A percentile compares a stretch with the other conserved stretches of the same genome.
Evolutionary conservation across 805 yeast species (phyloP).

Genomic region (Myxozyma geophila): DNA sequence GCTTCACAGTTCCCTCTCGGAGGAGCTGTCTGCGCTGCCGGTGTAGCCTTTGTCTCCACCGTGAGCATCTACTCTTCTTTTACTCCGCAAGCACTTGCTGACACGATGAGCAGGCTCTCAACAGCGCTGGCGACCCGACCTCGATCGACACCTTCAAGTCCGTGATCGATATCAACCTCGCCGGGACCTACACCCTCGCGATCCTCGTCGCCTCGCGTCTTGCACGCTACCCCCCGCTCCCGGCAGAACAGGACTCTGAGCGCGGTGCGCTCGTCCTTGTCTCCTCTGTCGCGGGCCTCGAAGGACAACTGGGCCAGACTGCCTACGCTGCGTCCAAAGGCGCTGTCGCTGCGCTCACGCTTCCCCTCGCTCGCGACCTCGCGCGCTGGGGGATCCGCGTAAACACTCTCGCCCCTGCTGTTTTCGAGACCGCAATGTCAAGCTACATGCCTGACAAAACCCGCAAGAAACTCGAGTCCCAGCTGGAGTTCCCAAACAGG

Average conservation of each 20-base stretch:
- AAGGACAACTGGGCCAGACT: slow-evolving; percentile 29
- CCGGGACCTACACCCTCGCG: slow-evolving; percentile 24
- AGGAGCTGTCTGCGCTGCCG: slow-evolving; percentile 30
- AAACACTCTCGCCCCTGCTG: slow-evolving; percentile 23
- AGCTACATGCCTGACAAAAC: slow-evolving; percentile 8
- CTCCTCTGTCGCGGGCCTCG: slow-evolving; percentile 29
- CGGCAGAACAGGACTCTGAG: slow-evolving; percentile 21
- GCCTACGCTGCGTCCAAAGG: slow-evolving; percentile 37
- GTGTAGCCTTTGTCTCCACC: slow-evolving; percentile 20
- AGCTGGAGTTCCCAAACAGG: slow-evolving; percentile 2
- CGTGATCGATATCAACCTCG: slow-evolving; percentile 27
- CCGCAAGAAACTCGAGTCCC: slow-evolving; percentile 23
- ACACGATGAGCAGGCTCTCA: slow-evolving; percentile 14
- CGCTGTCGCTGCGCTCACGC: slow-evolving; percentile 21
- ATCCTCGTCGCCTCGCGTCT: slow-evolving; percentile 23
- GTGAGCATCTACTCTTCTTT: neutral
- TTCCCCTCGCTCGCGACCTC: slow-evolving; percentile 32
- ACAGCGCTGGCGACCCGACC: slow-evolving; percentile 14
- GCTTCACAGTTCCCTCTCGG: slow-evolving; percentile 13
- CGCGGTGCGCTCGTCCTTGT: slow-evolving; percentile 28
- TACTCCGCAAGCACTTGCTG: neutral
- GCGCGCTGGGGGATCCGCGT: slow-evolving; percentile 30
- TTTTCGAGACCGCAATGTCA: slow-evolving; percentile 31
- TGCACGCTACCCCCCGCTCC: slow-evolving; percentile 8
- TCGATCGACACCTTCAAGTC: slow-evolving; percentile 20